These are phyloP conservation scores for Hypseocharis bilobata DNA, from an alignment of 441 rosid species.

Conservation along the genomic window DNA sequence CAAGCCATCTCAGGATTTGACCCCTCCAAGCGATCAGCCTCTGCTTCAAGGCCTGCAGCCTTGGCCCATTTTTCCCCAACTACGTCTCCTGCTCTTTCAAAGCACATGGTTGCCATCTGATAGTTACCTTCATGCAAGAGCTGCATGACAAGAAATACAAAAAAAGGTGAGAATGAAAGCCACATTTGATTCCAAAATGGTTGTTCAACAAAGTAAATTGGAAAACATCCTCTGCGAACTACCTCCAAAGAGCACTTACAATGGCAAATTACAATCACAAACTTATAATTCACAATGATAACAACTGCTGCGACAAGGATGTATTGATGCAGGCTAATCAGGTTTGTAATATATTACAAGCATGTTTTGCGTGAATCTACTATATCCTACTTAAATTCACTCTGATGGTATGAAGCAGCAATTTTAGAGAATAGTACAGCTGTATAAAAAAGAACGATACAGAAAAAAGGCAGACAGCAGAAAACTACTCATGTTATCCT, in stretches of 20 bases:
- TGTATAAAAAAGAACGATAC: background rate
- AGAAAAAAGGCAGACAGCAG: too few relatives aligned
- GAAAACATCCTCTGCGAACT: background rate
- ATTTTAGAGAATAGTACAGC: background rate
- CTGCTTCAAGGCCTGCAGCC: slow-evolving; percentile 36
- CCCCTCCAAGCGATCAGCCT: slow-evolving; percentile 32
- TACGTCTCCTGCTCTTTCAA: slow-evolving; percentile 36
- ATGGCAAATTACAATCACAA: background rate
- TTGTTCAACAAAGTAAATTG: background rate
- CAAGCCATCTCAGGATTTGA: slow-evolving; percentile 31
- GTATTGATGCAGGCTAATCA: too few relatives aligned
- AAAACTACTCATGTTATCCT: too few relatives aligned
- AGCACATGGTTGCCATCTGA: slow-evolving; percentile 46
- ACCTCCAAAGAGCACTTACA: background rate
- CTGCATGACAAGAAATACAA: slow-evolving; percentile 24
- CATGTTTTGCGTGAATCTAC: background rate
- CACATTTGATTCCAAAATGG: background rate
- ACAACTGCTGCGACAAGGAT: background rate
- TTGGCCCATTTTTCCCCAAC: slow-evolving; percentile 35
- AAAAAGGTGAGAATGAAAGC: background rate
- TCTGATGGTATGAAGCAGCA: background rate
- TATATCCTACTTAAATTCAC: background rate
- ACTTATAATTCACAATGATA: background rate
- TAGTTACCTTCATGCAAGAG: slow-evolving; percentile 35
- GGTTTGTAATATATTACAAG: too few relatives aligned